phyloP scores from a whole-genome alignment of 129 eudicot genomes.

The Ambrosia trifida region DNA sequence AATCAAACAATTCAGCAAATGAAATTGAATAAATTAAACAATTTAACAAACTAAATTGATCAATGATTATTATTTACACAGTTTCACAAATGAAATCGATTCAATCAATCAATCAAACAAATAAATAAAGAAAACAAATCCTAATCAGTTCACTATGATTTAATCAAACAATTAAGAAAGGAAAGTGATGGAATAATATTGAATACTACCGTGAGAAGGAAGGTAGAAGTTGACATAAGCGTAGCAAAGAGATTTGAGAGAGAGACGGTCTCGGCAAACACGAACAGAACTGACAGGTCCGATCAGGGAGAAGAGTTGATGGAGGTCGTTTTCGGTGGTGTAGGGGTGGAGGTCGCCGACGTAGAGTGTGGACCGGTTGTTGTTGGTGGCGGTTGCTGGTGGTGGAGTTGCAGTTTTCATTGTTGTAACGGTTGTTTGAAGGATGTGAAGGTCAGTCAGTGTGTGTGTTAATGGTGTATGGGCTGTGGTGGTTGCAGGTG shows the following conservation, averaged over 20 bases:
- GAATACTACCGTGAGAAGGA: constrained; percentile 40
- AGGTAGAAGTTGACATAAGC: constrained; percentile 46
- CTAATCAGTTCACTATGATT: too few species aligned
- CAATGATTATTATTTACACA: too few species aligned
- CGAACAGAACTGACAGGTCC: constrained; percentile 48
- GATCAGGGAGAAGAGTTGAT: constrained; percentile 21
- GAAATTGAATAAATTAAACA: too few species aligned
- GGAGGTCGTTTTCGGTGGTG: constrained; percentile 42
- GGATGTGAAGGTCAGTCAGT: constrained; percentile 14
- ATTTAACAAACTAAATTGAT: too few species aligned
- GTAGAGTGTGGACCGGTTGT: constrained; percentile 44
- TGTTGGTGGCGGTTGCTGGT: not conserved
- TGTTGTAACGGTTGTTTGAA: constrained; percentile 15
- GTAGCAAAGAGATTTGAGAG: constrained; percentile 43
- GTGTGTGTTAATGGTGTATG: constrained; percentile 24
- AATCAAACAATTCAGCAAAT: not conserved
- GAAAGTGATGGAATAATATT: too few species aligned
- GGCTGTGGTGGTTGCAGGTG: not conserved
- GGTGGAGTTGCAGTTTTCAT: constrained; percentile 15
- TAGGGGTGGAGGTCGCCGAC: constrained; percentile 59
- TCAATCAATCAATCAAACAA: not conserved
- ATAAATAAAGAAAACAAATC: too few species aligned
- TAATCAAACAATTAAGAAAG: too few species aligned
- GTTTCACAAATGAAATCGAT: not conserved
- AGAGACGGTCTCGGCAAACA: constrained; percentile 45